Evolutionary conservation across 176 grass and related monocot genomes (phyloP), one percentile per base, ranked within the genome.

Genomic region (Chloris gayana): DNA sequence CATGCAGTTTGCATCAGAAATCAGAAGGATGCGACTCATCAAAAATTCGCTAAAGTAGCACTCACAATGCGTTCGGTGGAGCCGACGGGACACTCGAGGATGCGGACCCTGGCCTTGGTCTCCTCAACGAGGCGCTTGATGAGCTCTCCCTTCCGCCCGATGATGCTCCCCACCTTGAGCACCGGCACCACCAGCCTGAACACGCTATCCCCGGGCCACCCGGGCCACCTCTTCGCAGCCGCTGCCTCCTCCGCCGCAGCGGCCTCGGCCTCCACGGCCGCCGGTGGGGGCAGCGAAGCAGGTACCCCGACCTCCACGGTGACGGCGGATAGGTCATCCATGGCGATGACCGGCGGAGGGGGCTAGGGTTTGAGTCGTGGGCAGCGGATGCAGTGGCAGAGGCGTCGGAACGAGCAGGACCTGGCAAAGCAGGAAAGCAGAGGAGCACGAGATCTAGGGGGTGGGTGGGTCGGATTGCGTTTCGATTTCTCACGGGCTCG

Each of bases 121-220:
- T 99, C 96, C 86, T 99, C 96, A 22, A 91, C 89, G 42, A 99
- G 90, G 35, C 86, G 90, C 80, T 99, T 95, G 72, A 99, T 93
- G 65, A 95, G 75, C 75, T 99, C 96, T 10, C 96, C 96, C 86
- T 93, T 95, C 26, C 96, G 78, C 53, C 96, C 96, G 10, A 99
- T 99, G 80, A 99, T 99, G 87, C 96, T 87, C 56, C 96, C 92
- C 33, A 93, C 90, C 88, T 93, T 95, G 25, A 89, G 80, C 82
- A 95, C 80, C 14, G 96, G 96, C 37, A 95, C 90, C 26, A 95
- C 90, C 35, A 99, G 76, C 37, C 92, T 85, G 85, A 93, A 95
- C 63, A 95, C 96, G 75, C 70, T 95, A 58, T 89, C 93, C 45
- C 96, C 96, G 0, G 96, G 96, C 96, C 96, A 99, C 47, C 96